Conservation (phyloP, 2,329 filamentous ascomycete species). For the Simplicillium aogashimaense region DNA sequence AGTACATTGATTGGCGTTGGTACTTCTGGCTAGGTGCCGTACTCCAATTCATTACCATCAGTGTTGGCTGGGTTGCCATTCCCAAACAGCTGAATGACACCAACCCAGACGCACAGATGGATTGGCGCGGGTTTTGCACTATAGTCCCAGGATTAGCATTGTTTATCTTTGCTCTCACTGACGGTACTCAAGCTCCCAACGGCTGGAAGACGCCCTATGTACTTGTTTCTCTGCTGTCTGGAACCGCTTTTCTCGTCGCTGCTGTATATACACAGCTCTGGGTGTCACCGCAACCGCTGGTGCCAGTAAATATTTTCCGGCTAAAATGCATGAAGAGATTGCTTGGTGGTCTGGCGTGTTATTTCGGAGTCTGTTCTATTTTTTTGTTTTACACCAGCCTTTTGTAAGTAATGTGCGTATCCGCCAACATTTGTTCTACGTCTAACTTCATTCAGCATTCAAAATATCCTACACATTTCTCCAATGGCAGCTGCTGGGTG, state of each 20-base stretch:
- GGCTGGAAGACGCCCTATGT: slow-evolving; percentile 60
- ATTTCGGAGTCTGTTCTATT: slow-evolving; percentile 49
- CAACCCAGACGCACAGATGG: slow-evolving; percentile 34
- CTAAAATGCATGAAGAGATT: slow-evolving; percentile 48
- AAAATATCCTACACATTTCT: slow-evolving; percentile 1
- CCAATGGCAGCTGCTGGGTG: slow-evolving; percentile 3
- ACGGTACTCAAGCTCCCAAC: slow-evolving; percentile 49
- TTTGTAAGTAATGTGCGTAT: slow-evolving; percentile 31
- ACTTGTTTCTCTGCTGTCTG: slow-evolving; percentile 47
- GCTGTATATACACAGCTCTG: slow-evolving; percentile 55
- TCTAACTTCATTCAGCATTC: slow-evolving; percentile 2
- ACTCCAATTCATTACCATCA: slow-evolving; percentile 34
- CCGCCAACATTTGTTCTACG: not conserved
- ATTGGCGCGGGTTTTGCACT: slow-evolving; percentile 46
- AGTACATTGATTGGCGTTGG: slow-evolving; percentile 55
- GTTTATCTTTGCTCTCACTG: slow-evolving; percentile 57
- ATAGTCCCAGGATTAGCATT: slow-evolving; percentile 50
- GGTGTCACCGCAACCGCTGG: slow-evolving; percentile 48
- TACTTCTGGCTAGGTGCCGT: slow-evolving; percentile 57
- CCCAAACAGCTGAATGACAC: slow-evolving; percentile 20
- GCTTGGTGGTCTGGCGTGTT: slow-evolving; percentile 39
- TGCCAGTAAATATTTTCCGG: slow-evolving; percentile 53
- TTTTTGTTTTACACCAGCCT: slow-evolving; percentile 50
- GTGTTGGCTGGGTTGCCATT: slow-evolving; percentile 29
- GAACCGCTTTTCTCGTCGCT: slow-evolving; percentile 36